Conservation (phyloP, 2,329 filamentous ascomycete genomes). For the Nemania sp. region DNA sequence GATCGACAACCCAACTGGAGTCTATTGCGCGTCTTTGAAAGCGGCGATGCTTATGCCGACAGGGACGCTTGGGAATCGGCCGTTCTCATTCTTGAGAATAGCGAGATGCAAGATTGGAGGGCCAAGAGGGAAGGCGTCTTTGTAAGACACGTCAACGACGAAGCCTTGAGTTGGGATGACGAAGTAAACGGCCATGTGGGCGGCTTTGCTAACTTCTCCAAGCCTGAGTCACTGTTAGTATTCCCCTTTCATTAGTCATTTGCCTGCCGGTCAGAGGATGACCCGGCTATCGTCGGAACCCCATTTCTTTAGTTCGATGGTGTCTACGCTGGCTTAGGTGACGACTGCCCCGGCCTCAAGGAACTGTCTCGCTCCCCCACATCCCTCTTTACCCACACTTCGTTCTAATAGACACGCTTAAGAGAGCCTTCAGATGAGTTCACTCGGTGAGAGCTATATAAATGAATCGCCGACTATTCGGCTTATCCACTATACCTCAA, state of each 20-base stretch:
- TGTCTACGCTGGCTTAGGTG: neutral
- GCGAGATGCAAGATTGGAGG: conserved; percentile 56
- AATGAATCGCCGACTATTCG: no score
- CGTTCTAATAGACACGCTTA: neutral
- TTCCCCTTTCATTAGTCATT: neutral
- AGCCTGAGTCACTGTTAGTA: conserved; percentile 16
- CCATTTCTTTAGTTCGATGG: neutral
- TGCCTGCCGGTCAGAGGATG: neutral
- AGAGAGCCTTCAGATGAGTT: neutral
- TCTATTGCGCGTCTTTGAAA: conserved; percentile 62
- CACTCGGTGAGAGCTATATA: neutral
- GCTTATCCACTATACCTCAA: neutral
- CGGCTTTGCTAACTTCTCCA: conserved; percentile 36
- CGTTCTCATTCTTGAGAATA: conserved; percentile 53
- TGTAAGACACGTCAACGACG: conserved; percentile 48
- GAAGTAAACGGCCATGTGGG: conserved; percentile 39
- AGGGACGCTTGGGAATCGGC: conserved; percentile 60
- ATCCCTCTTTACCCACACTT: neutral
- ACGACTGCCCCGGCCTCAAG: neutral
- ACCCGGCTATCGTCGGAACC: neutral
- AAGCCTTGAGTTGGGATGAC: conserved; percentile 15
- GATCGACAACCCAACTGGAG: conserved; percentile 53
- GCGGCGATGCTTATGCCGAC: conserved; percentile 60
- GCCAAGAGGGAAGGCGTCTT: conserved; percentile 61
- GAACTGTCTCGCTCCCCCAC: neutral